Percentiles rank a stretch among this genome's conserved stretches.
Evolutionary conservation across 2,329 filamentous ascomycete genomes (phyloP).

Genomic region (Beauveria sp.): DNA sequence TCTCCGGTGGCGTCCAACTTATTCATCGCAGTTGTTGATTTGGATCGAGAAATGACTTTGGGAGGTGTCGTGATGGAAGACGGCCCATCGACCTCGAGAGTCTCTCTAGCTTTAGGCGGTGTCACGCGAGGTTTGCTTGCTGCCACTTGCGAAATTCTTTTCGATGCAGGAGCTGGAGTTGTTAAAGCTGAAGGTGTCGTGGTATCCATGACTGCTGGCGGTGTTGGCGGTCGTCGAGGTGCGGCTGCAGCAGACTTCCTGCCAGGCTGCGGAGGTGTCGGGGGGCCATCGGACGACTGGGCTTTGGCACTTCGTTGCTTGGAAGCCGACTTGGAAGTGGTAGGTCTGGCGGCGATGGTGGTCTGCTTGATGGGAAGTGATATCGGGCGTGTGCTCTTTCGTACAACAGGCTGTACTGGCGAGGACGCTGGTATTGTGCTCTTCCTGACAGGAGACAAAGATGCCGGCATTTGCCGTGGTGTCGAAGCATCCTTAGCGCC

Average conservation of each 20-base stretch:
- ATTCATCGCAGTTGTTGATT: background rate
- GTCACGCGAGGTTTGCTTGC: constrained; percentile 8
- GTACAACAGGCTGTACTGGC: background rate
- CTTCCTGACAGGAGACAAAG: no score
- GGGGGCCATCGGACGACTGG: background rate
- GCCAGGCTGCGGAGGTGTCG: background rate
- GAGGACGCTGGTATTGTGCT: constrained; percentile 16
- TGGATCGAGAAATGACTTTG: background rate
- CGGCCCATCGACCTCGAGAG: background rate
- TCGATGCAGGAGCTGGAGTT: background rate
- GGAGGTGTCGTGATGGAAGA: background rate
- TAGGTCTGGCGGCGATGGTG: background rate
- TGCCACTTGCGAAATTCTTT: background rate
- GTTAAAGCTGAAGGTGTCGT: background rate
- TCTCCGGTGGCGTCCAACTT: background rate
- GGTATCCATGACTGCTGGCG: background rate
- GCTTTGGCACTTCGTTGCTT: background rate
- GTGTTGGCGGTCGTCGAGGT: background rate
- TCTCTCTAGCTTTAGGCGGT: background rate
- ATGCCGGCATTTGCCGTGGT: constrained; percentile 25
- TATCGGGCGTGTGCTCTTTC: background rate
- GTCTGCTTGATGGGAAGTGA: background rate
- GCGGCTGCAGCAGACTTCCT: background rate
- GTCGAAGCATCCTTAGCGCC: constrained; percentile 23
- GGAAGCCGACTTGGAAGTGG: background rate